A percentile compares a stretch with the other conserved stretches of the same genome.
These are phyloP conservation scores for Apiosordaria backusii DNA, from an alignment of 495 filamentous ascomycete species.

Conservation along the genomic window DNA sequence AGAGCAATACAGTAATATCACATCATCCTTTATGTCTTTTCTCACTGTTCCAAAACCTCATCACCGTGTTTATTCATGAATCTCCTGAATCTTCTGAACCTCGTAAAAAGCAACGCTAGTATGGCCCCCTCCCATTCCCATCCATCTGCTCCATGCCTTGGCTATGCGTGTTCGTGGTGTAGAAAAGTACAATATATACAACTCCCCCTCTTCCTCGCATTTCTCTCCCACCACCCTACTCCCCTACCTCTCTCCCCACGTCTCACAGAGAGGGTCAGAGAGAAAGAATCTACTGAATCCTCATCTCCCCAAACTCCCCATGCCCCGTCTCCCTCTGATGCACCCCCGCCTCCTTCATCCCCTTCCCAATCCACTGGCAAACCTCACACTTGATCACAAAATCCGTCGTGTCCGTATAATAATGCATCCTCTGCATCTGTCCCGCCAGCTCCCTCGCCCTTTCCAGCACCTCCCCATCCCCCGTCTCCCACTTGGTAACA, in stretches of 20 bases:
- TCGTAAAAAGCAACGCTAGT: too few relatives aligned
- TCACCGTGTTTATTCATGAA: too few relatives aligned
- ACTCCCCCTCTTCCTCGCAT: too few relatives aligned
- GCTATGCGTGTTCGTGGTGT: neutral
- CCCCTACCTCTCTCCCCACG: neutral
- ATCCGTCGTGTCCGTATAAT: slow-evolving; percentile 84
- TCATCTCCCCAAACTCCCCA: slow-evolving; percentile 33
- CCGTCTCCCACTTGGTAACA: slow-evolving; percentile 68
- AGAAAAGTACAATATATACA: neutral
- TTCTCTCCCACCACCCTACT: too few relatives aligned
- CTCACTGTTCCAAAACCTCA: too few relatives aligned
- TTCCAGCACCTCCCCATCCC: slow-evolving; percentile 61
- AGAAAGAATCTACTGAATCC: slow-evolving; percentile 20
- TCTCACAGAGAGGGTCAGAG: neutral
- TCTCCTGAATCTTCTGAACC: too few relatives aligned
- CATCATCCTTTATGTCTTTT: too few relatives aligned
- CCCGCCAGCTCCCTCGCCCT: slow-evolving; percentile 67
- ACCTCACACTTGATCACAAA: slow-evolving; percentile 80
- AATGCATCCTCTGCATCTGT: slow-evolving; percentile 66
- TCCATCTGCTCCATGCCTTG: neutral
- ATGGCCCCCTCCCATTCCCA: neutral
- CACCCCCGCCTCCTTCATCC: slow-evolving; percentile 48
- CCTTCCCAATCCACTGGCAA: slow-evolving; percentile 67
- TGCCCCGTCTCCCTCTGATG: slow-evolving; percentile 36
- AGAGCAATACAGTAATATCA: too few relatives aligned